These are phyloP conservation scores for Mortierella sp. DNA, from an alignment of 371 early-diverging fungal species.

Conservation along the genomic window DNA sequence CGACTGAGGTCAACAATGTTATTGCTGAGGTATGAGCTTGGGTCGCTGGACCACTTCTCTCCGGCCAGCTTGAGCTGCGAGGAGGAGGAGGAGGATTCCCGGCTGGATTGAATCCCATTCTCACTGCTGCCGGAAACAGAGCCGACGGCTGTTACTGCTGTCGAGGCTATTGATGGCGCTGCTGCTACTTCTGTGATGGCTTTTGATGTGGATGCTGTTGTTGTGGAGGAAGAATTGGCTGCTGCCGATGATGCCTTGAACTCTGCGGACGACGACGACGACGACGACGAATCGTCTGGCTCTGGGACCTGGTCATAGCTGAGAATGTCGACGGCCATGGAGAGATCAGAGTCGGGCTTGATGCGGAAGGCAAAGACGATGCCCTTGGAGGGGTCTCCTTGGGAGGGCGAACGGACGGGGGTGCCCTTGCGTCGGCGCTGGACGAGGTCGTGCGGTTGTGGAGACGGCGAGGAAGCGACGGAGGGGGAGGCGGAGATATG, in stretches of 20 bases:
- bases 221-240: background rate
- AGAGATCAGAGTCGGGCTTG: constrained; percentile 51
- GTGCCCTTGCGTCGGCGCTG: constrained; percentile 49
- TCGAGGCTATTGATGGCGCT: constrained; percentile 6
- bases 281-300: background rate
- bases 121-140: background rate
- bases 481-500: constrained; percentile 45
- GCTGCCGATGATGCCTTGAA: background rate
- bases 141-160: background rate
- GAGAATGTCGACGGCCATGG: constrained; percentile 53
- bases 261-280: too few relatives aligned
- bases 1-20: constrained; percentile 51
- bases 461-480: constrained; percentile 45
- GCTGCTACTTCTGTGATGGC: background rate
- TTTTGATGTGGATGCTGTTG: constrained; percentile 8
- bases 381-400: constrained; percentile 49
- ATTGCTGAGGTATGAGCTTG: constrained; percentile 42
- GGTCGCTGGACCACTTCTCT: constrained; percentile 51
- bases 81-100: constrained; percentile 14
- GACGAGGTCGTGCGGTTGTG: constrained; percentile 48
- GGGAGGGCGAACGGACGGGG: constrained; percentile 55
- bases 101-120: too few relatives aligned
- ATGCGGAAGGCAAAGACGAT: constrained; percentile 52
- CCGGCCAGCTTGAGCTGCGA: constrained; percentile 32
- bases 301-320: constrained; percentile 42